A percentile compares a stretch with the other conserved stretches of the same genome.
Evolutionary conservation across 176 grass and related monocot species (phyloP).

Genomic region (Bromus sterilis): DNA sequence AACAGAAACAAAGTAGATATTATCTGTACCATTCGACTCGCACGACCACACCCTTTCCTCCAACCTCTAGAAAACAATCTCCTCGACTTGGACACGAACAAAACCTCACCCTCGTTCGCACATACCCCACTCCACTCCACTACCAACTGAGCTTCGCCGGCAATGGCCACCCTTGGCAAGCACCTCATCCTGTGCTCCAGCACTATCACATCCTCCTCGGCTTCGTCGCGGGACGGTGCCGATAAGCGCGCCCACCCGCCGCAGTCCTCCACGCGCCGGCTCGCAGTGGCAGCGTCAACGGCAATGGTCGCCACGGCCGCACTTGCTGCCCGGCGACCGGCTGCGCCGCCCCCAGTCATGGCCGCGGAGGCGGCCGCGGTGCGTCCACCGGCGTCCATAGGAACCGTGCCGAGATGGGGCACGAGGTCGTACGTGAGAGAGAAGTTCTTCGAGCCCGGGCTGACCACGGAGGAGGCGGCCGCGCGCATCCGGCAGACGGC

Average conservation of each 20-base stretch:
- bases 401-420: constrained; percentile 60
- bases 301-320: constrained; percentile 31
- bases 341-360: constrained; percentile 20
- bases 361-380: constrained; percentile 30
- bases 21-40: not conserved
- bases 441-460: constrained; percentile 65
- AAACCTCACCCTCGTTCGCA: not conserved
- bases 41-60: not conserved
- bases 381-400: constrained; percentile 1
- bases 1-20: constrained; percentile 25
- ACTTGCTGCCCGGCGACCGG: constrained; percentile 23
- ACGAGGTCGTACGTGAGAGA: constrained; percentile 71
- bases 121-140: not conserved
- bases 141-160: not conserved
- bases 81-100: not conserved
- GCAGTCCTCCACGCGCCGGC: constrained; percentile 19
- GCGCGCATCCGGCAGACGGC: constrained; percentile 88
- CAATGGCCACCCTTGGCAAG: constrained; percentile 75
- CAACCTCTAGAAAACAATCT: constrained; percentile 39
- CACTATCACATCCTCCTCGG: constrained; percentile 4
- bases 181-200: constrained; percentile 68
- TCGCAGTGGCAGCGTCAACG: constrained; percentile 29
- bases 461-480: constrained; percentile 63
- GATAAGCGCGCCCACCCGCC: not conserved
- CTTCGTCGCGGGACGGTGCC: not conserved